Conservation (phyloP, 1,139 yeast species). For the Pichia terricola region DNA sequence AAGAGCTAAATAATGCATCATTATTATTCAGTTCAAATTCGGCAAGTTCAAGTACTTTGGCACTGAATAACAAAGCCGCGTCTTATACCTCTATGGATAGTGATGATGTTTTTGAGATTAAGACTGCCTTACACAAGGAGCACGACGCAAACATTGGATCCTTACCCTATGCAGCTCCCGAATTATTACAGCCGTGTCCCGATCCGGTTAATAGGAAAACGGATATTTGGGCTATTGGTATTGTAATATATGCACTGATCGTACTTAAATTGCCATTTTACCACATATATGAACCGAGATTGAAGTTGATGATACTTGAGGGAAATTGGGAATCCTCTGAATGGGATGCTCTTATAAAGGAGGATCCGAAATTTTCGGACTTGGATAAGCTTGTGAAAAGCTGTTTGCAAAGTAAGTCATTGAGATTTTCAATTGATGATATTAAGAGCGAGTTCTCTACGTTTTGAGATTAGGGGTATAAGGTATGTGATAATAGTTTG, state of each 20-base stretch:
- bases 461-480: too few relatives aligned
- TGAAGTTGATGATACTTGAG: conserved; percentile 61
- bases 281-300: conserved; percentile 71
- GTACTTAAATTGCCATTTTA: conserved; percentile 74
- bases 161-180: conserved; percentile 89
- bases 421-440: conserved; percentile 11
- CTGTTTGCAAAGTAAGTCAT: conserved; percentile 22
- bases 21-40: background rate
- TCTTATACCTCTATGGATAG: background rate
- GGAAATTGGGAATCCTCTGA: conserved; percentile 45
- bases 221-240: conserved; percentile 90
- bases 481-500: too few relatives aligned
- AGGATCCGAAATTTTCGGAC: background rate
- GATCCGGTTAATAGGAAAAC: conserved; percentile 58
- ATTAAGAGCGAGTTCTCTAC: background rate
- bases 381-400: conserved; percentile 3
- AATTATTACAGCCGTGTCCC: conserved; percentile 56
- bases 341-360: conserved; percentile 2
- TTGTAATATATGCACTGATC: conserved; percentile 61
- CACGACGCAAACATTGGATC: conserved; percentile 50
- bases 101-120: background rate
- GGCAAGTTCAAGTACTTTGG: background rate
- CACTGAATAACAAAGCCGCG: background rate
- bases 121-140: background rate
- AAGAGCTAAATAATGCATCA: background rate